A percentile compares a stretch with the other conserved stretches of the same genome.
phyloP scores from a whole-genome alignment of 345 rosid genomes.

The Trapa incisa region DNA sequence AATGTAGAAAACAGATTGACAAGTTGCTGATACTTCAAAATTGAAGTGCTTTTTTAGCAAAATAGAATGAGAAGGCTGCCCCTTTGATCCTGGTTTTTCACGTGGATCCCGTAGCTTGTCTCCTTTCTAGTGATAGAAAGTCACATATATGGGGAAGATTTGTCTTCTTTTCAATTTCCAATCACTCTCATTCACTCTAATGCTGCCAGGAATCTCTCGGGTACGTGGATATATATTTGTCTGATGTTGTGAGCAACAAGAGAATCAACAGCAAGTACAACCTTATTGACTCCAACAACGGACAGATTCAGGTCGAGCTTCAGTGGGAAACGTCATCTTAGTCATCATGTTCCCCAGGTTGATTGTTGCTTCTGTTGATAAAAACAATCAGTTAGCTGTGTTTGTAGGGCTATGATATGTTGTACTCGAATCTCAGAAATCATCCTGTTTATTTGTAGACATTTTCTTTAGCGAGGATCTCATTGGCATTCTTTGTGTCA shows the following conservation, averaged over 20 bases:
- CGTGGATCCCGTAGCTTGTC: too few relatives aligned
- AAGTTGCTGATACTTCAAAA: too few relatives aligned
- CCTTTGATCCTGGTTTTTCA: too few relatives aligned
- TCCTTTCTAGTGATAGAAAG: too few relatives aligned
- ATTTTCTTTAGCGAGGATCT: background rate
- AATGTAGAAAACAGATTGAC: too few relatives aligned
- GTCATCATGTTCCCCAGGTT: background rate
- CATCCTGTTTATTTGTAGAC: background rate
- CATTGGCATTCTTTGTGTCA: background rate
- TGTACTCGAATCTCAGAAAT: background rate
- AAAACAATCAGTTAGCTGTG: background rate
- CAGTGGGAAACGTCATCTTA: conserved; percentile 72
- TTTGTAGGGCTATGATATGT: background rate
- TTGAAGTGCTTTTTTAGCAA: too few relatives aligned
- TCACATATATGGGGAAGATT: too few relatives aligned
- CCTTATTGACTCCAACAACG: conserved; percentile 82
- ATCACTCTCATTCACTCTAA: background rate
- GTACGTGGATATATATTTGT: conserved; percentile 41
- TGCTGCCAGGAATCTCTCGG: conserved; percentile 59
- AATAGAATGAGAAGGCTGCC: too few relatives aligned
- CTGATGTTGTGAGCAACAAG: conserved; percentile 62
- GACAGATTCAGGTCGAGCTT: conserved; percentile 66
- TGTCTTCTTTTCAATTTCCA: background rate
- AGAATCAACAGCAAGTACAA: conserved; percentile 79
- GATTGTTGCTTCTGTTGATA: background rate